Base-by-base conservation (phyloP, 1,284 basidiomycete genomes). In the Volvariella surrecta region DNA sequence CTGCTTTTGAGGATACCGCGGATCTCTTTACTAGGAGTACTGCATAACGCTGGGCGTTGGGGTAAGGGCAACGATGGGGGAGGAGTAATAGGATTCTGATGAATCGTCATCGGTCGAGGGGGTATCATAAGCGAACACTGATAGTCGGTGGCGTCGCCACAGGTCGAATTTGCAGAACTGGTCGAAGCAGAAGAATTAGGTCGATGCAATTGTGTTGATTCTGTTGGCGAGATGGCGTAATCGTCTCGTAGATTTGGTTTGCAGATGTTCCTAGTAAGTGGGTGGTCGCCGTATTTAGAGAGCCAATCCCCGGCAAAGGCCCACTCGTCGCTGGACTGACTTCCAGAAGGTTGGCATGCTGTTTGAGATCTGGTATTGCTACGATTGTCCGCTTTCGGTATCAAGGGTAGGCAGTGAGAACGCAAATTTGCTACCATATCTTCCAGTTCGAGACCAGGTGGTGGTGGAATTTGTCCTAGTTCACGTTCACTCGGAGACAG, bases 401-500 rank as follows among this genome's bases (percentile, higher is more conserved):
- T 42, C 32, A 51, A 40, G 38, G 56, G 57, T 43, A 61, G 60
- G 45, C 66, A 73, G 49, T 68, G 66, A 8, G 62, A 60, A 44
- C 64, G 61, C 45, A 77, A 62, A 46, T 68, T 67, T 28, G 57
- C 60, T 17, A 82, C 67, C 78, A 83, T 83, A 30, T 70, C 69
- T 42, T 68, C 59, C 20, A 82, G 62, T 28, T 68, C 65, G 52
- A 74, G 63, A 37, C 6, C 24, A 11, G 24, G 11, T 28, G 24
- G 24, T 28, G 24, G 6, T 6, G 24, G 11, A 28, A 11, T 11
- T 28, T 28, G 24, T 6, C 51, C 32, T 31, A 52, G 52, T 16
- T 49, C 47, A 31, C 56, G 17, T 18, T 37, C 64, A 43, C 67
- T 65, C 31, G 58, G 54, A 9, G 73, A 64, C n/a, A 63, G 64